Evolutionary conservation across 768 basidiomycete species (phyloP).

Genomic region (Coprinellus micaceus): DNA sequence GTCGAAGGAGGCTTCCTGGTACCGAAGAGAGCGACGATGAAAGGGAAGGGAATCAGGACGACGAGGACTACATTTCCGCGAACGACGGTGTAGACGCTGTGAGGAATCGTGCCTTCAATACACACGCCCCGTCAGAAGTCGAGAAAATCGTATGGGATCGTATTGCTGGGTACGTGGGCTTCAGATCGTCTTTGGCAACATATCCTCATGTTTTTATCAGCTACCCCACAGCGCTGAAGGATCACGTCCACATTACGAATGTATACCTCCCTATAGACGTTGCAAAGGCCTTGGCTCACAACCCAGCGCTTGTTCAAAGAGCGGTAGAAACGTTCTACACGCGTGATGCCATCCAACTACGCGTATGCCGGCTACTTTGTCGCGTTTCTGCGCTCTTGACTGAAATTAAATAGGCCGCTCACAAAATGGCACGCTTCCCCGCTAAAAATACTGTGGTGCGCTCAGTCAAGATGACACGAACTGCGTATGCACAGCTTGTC

Average conservation of each 20-base stretch:
- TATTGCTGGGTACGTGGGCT: conserved; percentile 53
- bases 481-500: conserved; percentile 89
- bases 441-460: conserved; percentile 62
- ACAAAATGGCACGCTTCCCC: conserved; percentile 87
- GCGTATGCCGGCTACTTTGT: conserved; percentile 46
- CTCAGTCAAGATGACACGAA: conserved; percentile 76
- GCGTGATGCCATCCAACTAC: conserved; percentile 83
- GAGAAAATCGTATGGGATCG: conserved; percentile 68
- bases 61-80: conserved; percentile 50
- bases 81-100: conserved; percentile 65
- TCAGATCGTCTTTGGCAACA: not conserved
- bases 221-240: conserved; percentile 63
- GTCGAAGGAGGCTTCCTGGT: conserved; percentile 42
- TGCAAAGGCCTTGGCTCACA: conserved; percentile 60
- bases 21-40: conserved; percentile 50
- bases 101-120: conserved; percentile 49
- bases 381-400: not conserved
- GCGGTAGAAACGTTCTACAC: conserved; percentile 94
- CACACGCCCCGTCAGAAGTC: conserved; percentile 56
- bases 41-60: conserved; percentile 34
- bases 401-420: conserved; percentile 57
- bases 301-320: conserved; percentile 74
- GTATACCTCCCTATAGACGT: conserved; percentile 80
- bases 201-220: conserved; percentile 30
- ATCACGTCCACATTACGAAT: conserved; percentile 74